Conservation (phyloP, 345 rosid species). For the Turnera subulata region DNA sequence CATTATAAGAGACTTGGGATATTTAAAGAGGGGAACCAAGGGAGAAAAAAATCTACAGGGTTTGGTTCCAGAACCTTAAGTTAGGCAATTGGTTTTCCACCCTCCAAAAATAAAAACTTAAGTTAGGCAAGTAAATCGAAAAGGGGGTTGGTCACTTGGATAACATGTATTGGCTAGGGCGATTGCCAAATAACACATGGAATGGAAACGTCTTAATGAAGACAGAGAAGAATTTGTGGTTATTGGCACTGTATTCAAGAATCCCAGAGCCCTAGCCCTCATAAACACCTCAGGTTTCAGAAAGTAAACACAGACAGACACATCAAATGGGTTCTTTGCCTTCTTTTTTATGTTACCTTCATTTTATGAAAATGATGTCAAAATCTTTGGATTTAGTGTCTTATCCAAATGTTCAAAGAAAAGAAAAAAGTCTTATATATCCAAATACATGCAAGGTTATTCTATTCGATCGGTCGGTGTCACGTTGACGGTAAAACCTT, state of each 20-base stretch:
- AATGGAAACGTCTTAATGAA: neutral
- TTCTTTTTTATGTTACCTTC: too few species aligned
- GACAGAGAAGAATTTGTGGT: neutral
- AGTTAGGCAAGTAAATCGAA: slow-evolving; percentile 8
- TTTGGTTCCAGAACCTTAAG: neutral
- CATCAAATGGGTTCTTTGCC: too few species aligned
- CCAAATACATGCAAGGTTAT: too few species aligned
- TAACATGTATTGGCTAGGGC: slow-evolving; percentile 18
- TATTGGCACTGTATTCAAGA: slow-evolving; percentile 20
- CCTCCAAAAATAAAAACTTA: too few species aligned
- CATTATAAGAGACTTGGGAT: neutral
- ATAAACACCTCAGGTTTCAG: neutral
- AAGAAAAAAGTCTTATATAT: too few species aligned
- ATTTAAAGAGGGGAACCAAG: neutral
- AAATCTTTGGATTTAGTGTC: too few species aligned
- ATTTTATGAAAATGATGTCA: too few species aligned
- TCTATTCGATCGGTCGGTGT: too few species aligned
- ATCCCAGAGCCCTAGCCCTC: neutral
- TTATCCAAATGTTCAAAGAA: too few species aligned
- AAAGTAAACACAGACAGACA: too few species aligned
- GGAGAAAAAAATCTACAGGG: slow-evolving; percentile 8
- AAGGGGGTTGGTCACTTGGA: slow-evolving; percentile 26
- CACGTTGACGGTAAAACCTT: too few species aligned
- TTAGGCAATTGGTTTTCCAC: too few species aligned
- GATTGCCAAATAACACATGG: neutral